phyloP scores from a whole-genome alignment of 768 basidiomycete genomes.

The Termitomyces sp. region DNA sequence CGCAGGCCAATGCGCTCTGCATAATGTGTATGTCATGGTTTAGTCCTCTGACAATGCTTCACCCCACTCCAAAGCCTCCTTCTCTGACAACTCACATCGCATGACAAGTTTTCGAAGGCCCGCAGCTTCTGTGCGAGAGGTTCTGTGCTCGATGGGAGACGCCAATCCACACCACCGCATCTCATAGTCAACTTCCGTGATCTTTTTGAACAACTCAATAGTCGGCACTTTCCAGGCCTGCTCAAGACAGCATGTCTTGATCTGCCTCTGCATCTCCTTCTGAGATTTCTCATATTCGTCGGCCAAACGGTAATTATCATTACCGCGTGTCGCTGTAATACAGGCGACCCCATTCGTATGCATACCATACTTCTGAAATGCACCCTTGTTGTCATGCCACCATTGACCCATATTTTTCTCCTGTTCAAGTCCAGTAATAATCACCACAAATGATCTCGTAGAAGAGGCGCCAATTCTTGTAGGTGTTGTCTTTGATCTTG shows the following conservation, averaged over 20 bases:
- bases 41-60: not conserved
- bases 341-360: not conserved
- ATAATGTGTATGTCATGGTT: not conserved
- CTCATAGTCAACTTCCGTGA: not conserved
- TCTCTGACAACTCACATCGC: slow-evolving; percentile 13
- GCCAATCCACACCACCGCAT: not conserved
- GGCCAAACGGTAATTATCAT: slow-evolving; percentile 6
- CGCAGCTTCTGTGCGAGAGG: not conserved
- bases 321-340: not conserved
- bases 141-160: not conserved
- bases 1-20: no score
- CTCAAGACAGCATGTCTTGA: slow-evolving; percentile 11
- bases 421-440: slow-evolving; percentile 32
- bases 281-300: slow-evolving; percentile 27
- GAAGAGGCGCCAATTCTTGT: slow-evolving; percentile 33
- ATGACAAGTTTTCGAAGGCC: slow-evolving; percentile 7
- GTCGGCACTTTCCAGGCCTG: slow-evolving; percentile 8
- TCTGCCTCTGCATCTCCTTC: slow-evolving; percentile 11
- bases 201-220: slow-evolving; percentile 8
- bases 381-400: slow-evolving; percentile 25
- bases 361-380: slow-evolving; percentile 18
- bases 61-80: slow-evolving; percentile 8
- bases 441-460: slow-evolving; percentile 29
- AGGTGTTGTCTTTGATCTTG: not conserved
- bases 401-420: slow-evolving; percentile 26